Evolutionary conservation across 1,284 basidiomycete genomes (phyloP), one percentile per base, ranked within the genome.

Genomic region (Lentinus polychrous): DNA sequence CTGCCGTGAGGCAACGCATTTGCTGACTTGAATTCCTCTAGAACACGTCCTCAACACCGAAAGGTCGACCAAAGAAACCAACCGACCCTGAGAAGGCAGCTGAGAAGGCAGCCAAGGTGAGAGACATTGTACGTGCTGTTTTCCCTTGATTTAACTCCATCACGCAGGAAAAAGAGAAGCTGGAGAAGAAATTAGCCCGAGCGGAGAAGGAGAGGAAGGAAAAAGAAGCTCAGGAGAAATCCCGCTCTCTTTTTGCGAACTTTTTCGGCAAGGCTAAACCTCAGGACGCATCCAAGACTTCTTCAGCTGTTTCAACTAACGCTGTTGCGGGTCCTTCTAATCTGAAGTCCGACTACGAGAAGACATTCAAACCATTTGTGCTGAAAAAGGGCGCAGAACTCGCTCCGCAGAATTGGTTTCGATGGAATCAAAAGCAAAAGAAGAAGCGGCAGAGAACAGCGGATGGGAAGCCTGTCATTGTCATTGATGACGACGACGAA

Each of bases 291-390:
- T 2, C 34, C 5, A 45, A 45, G 17, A 37, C 54, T 5, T 53
- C 57, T n/a, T 58, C 67, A 2, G 54, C 64, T n/a, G 69, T 66
- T 33, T 65, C 68, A 22, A 50, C 54, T 18, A 56, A 58, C 2
- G 55, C 58, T 34, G 54, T 60, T 23, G 61, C 63, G n/a, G 70
- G 66, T 8, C 63, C 75, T 35, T 73, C 72, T 1, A 59, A 58
- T n/a, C 52, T 59, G 6, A 66, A 70, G 35, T 76, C 76, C 5
- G 87, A 92, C 43, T 94, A 88, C 57, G 74, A 83, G 49, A 78
- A 70, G 55, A 72, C 75, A 0, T 94, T 94, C 70, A 83, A 78
- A 55, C 81, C 88, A 1, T 94, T 91, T 60, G 71, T 79, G 6
- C 55, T 86, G 52, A 88, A 86, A 68, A 87, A 84, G 56, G 85